These are phyloP conservation scores for Gossypium stocksii DNA, from an alignment of 345 rosid genomes.

Conservation along the genomic window DNA sequence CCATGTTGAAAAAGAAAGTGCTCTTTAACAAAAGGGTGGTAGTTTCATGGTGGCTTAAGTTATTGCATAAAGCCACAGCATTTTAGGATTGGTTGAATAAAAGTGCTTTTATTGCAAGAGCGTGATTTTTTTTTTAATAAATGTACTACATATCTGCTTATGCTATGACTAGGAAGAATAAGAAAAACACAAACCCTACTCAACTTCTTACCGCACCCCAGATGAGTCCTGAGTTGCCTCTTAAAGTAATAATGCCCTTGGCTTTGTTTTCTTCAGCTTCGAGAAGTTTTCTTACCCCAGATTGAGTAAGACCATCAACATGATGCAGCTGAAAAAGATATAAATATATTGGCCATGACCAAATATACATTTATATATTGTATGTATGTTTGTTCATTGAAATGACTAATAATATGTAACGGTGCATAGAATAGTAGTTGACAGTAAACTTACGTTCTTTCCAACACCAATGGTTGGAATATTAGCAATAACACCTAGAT, in stretches of 20 bases:
- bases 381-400: not conserved
- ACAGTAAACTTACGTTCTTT: constrained; percentile 54
- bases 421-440: not conserved
- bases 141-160: not conserved
- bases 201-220: constrained; percentile 71
- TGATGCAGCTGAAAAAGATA: constrained; percentile 61
- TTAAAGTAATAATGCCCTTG: constrained; percentile 44
- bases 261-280: constrained; percentile 42
- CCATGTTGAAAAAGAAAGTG: too few species aligned
- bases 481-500: constrained; percentile 75
- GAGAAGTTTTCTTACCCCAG: constrained; percentile 51
- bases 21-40: too few species aligned
- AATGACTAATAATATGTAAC: not conserved
- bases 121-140: not conserved
- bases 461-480: constrained; percentile 80
- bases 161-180: not conserved
- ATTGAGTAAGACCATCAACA: constrained; percentile 73
- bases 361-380: not conserved
- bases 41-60: too few species aligned
- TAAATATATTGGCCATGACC: not conserved
- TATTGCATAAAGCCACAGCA: too few species aligned
- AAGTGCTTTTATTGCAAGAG: not conserved
- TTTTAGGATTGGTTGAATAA: too few species aligned
- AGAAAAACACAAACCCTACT: constrained; percentile 8
- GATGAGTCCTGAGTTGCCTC: constrained; percentile 60